Percentiles rank a stretch among this genome's conserved stretches.
These are phyloP conservation scores for Plantago coronopus DNA, from an alignment of 305 asterid genomes.

Conservation along the genomic window DNA sequence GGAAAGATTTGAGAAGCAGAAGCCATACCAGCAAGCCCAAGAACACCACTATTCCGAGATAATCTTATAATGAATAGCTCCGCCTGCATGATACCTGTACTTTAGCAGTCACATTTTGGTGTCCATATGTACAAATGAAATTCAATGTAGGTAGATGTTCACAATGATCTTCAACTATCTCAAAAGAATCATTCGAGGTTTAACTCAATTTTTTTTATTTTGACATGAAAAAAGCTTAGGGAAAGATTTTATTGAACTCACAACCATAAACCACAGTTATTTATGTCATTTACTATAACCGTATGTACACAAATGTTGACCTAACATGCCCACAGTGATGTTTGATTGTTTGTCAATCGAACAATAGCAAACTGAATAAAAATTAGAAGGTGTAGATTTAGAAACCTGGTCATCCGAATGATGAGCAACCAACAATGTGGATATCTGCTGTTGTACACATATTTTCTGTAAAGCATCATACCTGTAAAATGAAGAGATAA, in stretches of 20 bases:
- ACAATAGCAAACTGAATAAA: slow-evolving; percentile 1
- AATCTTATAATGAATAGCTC: slow-evolving; percentile 80
- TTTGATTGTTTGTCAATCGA: background rate
- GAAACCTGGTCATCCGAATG: slow-evolving; percentile 97
- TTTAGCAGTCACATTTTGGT: slow-evolving; percentile 26
- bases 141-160: slow-evolving; percentile 8
- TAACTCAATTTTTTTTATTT: no score
- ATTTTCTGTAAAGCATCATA: slow-evolving; percentile 57
- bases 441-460: slow-evolving; percentile 51
- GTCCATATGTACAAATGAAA: slow-evolving; percentile 11
- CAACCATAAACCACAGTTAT: slow-evolving; percentile 5
- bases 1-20: slow-evolving; percentile 55
- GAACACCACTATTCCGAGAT: slow-evolving; percentile 89
- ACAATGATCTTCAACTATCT: slow-evolving; percentile 1
- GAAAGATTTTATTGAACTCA: slow-evolving; percentile 1
- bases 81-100: slow-evolving; percentile 47
- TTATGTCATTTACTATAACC: slow-evolving; percentile 12
- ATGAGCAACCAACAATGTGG: slow-evolving; percentile 70
- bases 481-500: slow-evolving; percentile 37
- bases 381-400: slow-evolving; percentile 7
- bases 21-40: slow-evolving; percentile 97
- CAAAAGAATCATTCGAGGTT: no score
- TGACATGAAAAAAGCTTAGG: slow-evolving; percentile 2
- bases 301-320: slow-evolving; percentile 1
- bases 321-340: slow-evolving; percentile 6